Evolutionary conservation across 1,284 basidiomycete species (phyloP).

Genomic region (Retiboletus flavoniger): DNA sequence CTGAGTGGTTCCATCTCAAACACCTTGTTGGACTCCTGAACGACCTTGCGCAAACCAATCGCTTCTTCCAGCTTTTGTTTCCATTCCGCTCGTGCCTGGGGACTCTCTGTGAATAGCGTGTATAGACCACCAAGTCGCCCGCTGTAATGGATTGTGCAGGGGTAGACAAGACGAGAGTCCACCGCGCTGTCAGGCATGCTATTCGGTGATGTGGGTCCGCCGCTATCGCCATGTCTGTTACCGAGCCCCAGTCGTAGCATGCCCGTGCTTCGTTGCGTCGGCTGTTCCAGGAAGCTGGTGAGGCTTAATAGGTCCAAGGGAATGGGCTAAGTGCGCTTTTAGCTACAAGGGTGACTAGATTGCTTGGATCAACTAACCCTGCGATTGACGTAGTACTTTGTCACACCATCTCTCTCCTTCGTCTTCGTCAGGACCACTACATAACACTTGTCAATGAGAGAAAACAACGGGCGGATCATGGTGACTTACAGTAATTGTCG

Average conservation of each 20-base stretch:
- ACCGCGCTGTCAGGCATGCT: conserved; percentile 38
- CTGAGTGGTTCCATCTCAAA: conserved; percentile 88
- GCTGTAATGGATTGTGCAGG: conserved; percentile 82
- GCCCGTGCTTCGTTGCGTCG: conserved; percentile 63
- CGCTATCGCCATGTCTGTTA: conserved; percentile 36
- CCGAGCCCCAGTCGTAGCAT: conserved; percentile 56
- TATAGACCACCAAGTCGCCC: conserved; percentile 81
- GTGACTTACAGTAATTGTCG: conserved; percentile 82
- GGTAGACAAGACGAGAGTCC: conserved; percentile 74
- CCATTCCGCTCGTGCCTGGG: conserved; percentile 81
- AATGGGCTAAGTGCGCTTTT: conserved; percentile 61
- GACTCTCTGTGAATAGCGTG: conserved; percentile 82
- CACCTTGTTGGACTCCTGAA: conserved; percentile 90
- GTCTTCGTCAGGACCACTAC: conserved; percentile 87
- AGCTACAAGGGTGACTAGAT: background rate
- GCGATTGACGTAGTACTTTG: conserved; percentile 77
- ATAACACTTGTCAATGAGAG: conserved; percentile 9
- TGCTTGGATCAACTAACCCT: conserved; percentile 50
- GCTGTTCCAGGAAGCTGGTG: conserved; percentile 75
- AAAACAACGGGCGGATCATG: background rate
- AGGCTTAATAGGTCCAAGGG: conserved; percentile 84
- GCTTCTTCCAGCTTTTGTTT: conserved; percentile 87
- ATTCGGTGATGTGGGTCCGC: conserved; percentile 37
- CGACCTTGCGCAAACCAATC: conserved; percentile 77
- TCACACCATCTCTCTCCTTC: conserved; percentile 69